Conservation (phyloP, 192 early-diverging fungal species). For the Coemansia sp. region DNA sequence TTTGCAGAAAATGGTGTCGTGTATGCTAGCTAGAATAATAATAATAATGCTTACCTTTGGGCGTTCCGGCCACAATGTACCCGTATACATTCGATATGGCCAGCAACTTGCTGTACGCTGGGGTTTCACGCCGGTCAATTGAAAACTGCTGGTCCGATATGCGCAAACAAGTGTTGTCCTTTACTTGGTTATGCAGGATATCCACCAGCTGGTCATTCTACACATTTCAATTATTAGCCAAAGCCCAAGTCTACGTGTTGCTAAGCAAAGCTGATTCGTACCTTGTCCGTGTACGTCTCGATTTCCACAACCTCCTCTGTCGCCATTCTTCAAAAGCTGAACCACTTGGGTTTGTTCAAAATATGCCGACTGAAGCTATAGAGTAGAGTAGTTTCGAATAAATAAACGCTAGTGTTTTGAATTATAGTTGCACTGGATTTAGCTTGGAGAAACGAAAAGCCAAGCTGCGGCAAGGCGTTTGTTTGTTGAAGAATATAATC, state of each 20-base stretch:
- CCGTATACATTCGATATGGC: conserved; percentile 65
- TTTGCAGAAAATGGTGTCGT: background rate
- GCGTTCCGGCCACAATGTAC: conserved; percentile 66
- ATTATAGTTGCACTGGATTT: no score
- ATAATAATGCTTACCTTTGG: conserved; percentile 43
- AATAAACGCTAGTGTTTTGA: no score
- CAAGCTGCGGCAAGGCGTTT: no score
- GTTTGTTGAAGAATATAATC: no score
- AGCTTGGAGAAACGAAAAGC: no score
- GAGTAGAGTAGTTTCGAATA: no score
- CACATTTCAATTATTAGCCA: background rate
- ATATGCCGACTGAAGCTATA: no score
- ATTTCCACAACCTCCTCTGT: conserved; percentile 24
- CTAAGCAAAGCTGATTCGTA: background rate
- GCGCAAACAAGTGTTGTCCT: conserved; percentile 42
- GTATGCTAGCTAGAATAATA: background rate
- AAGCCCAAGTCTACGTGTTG: background rate
- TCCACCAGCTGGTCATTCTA: conserved; percentile 47
- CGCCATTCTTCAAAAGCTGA: background rate
- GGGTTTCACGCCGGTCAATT: conserved; percentile 37
- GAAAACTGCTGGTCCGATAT: conserved; percentile 38
- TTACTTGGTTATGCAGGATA: conserved; percentile 41
- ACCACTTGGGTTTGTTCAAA: no score
- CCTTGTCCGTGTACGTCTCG: conserved; percentile 30
- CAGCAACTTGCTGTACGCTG: conserved; percentile 56